Evolutionary conservation across 768 basidiomycete species (phyloP), one percentile per base, ranked within the genome.

Genomic region (Nidula microcarpa): DNA sequence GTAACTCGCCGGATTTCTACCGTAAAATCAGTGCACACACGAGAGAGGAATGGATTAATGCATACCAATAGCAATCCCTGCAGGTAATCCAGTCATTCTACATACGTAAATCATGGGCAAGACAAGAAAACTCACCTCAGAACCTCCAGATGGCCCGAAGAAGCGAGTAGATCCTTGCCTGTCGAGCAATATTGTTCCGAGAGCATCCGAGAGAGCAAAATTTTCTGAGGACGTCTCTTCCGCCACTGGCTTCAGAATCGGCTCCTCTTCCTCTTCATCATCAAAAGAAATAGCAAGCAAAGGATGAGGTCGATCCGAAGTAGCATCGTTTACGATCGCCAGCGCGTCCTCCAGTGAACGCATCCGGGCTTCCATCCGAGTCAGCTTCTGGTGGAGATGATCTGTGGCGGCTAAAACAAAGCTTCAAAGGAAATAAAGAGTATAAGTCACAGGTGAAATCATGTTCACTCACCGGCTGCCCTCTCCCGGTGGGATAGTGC

Each of bases 281-380:
- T 64, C 61, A 3, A 58, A 59, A 5, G 43, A 53, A 49, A 37
- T 54, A n/a, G 51, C 33, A 6, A 80, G 68, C n/a, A 79, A 60
- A 1, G 79, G 80, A 55, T 80, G 78, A 1, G 69, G 65, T 49
- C 68, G 57, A 52, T 67, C 59, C 16, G 75, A 73, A 44, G 70
- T 62, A n/a, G 66, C 61, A 23, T 68, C 58, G 48, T 81, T 73
- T 17, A 76, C 61, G 33, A 80, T 79, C 18, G 75, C 75, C 16
- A 83, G 61, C 14, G 80, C 81, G 57, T 81, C 80, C 61, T 85
- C 81, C 17, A 84, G 67, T 2, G 74, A 73, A 55, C 71, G 76
- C 73, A 81, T 80, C 1, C 80, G 72, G 6, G 75, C 74, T 54
- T 81, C 76, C 64, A 82, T 65, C 50, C 67, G 71, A 13, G 62